Base-by-base conservation (phyloP, 805 yeast species). In the Barnettozyma californica region DNA sequence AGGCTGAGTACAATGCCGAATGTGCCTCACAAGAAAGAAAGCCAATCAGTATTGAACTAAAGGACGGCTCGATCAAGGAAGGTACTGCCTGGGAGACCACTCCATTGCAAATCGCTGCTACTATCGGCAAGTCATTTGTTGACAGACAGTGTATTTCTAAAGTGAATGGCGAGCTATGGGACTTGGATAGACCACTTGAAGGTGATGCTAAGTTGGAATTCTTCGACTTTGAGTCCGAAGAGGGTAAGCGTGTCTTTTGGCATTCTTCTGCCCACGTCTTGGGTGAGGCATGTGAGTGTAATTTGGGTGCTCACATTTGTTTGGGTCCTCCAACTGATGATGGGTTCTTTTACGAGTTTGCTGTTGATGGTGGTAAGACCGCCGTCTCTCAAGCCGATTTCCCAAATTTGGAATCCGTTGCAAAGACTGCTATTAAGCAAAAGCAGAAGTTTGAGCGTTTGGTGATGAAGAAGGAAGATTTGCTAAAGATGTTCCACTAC, bases 281-380 rank as follows among this genome's bases (percentile, higher is more conserved):
- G 60, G 99, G 99, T 71, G 99, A 94, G 74, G 92, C 97, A 43
- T 87, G 96, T 74, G 99, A 94, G 73, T 85, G 97, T 68, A 94
- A 89, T 68, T 75, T 84, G 67, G 98, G 97, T 58, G 95, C 96
- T 56, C 96, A 92, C 67, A 81, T 94, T 56, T 82, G 88, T 67
- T 74, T 83, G 55, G 99, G 99, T 57, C 99, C 99, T 29, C 99
- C 99, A 67, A 92, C 97, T 52, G 89, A 84, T 47, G 98, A 92
- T 55, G 99, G 99, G 41, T 94, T 94, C 73, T 94, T 92, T 74
- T 94, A 94, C 69, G 99, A 94, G 67, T 90, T 94, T 85, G 76
- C 95, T 49, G 81, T 90, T 62, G 77, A 80, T 51, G 91, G 92
- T 60, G 81, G 84, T 54, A 83, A 83, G 56, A 76, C 78, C 48